Base-by-base conservation (phyloP, 2,329 filamentous ascomycete genomes). In the Sclerotinia glacialis region DNA sequence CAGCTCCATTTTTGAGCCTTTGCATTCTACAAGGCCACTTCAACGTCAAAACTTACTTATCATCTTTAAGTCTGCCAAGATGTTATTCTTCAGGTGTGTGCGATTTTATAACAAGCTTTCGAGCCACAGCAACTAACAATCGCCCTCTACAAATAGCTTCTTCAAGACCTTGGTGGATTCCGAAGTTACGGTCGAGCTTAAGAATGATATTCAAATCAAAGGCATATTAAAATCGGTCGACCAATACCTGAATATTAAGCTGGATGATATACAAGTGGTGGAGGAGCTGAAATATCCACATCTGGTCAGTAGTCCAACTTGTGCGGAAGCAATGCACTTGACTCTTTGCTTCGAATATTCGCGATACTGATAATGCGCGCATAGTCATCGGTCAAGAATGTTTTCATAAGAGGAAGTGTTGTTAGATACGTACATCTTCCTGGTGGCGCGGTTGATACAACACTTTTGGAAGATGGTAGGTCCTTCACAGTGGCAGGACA, bases 101-200 rank as follows among this genome's bases (percentile, higher is more conserved):
- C 28, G 44, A 37, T 60, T 23, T 8, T 2, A 60, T 23, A 9
- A 49, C 16, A n/a, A 37, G 58, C 44, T 37, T 26, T 49, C 9
- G 16, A 26, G 44, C 31, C 16, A 23, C 28, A 37, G n/a, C n/a
- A 37, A 8, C 58, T 60, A 49, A 60, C 34, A 18, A 5, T 26
- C 26, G 18, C 37, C 31, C n/a, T 26, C 44, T 21, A 37, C 44
- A 31, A 49, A 69, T 77, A 95, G 91, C 82, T 98, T 97, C 83
- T 98, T 98, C 88, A 98, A 98, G 80, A 98, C 94, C 64, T 90
- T 98, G 76, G 96, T 97, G 78, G 95, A 97, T 83, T 90, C 95
- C 73, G 89, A 96, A 83, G 93, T 99, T 76, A 98, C 93, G 56
- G 93, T 99, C 77, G 95, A 99, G 83, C 91, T 99, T 78, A 99